Evolutionary conservation across 768 basidiomycete genomes (phyloP), one percentile per base, ranked within the genome.

Genomic region (Termitomyces sp.): DNA sequence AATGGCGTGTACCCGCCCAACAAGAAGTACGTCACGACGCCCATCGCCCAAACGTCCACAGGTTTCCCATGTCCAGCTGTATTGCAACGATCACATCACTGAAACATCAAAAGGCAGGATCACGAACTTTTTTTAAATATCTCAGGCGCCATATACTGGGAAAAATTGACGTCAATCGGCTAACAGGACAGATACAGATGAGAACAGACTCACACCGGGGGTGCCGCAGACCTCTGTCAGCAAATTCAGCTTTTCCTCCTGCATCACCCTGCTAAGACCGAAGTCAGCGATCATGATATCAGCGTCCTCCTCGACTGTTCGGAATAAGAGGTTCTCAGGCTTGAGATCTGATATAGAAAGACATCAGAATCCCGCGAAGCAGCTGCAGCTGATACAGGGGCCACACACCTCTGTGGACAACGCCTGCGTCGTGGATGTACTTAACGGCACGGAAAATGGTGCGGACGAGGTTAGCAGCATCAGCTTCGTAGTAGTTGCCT

Each of bases 201-300:
- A 36, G 27, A 16, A 37, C 27, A 20, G 11, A 76, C 82, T 73
- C 65, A 87, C 86, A 16, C 93, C 93, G 33, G 93, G 94, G 2
- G 94, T 95, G 15, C 96, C 96, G 66, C 96, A 99, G 39, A 98
- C 91, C 71, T 98, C 97, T 0, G 95, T 98, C 62, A 99, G 77
- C 66, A 91, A 73, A 57, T 84, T 88, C 65, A 95, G 81, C 72
- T 93, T 93, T 61, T 91, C 87, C 65, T 93, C 93, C 39, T 95
- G 88, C 82, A 98, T 89, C 44, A 98, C 83, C 36, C 93, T 86
- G 68, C 88, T 88, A 59, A 97, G 81, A 18, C 95, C 96, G 70
- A 99, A 99, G 73, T 99, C 96, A 0, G 96, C 96, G 58, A 99
- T 87, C 87, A 97, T 92, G 66, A 99, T 88, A 67, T 96, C 95